These are phyloP conservation scores for Tulasnella sp. DNA, from an alignment of 768 basidiomycete species.

Conservation along the genomic window DNA sequence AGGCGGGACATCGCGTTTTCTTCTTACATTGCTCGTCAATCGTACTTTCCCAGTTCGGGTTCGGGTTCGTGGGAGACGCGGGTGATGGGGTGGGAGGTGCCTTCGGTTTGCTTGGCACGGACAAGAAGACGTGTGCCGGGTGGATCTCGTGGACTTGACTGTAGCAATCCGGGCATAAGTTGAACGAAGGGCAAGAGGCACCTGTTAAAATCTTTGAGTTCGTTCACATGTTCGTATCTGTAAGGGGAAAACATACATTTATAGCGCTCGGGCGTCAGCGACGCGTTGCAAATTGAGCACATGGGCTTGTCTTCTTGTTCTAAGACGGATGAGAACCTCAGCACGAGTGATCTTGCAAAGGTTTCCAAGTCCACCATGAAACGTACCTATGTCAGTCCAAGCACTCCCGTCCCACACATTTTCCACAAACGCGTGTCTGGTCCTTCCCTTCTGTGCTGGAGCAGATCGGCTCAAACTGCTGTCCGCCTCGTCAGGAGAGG, in stretches of 20 bases:
- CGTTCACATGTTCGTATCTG: not conserved
- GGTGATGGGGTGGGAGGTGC: conserved; percentile 4
- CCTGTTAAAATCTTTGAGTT: conserved; percentile 32
- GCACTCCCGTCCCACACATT: conserved; percentile 72
- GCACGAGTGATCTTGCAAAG: not conserved
- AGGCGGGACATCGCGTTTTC: not conserved
- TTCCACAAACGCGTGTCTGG: conserved; percentile 82
- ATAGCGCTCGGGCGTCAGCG: conserved; percentile 62
- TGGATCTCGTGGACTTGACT: too few species aligned
- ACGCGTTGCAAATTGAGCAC: conserved; percentile 78
- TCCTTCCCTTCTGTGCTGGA: conserved; percentile 66
- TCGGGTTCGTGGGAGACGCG: conserved; percentile 1
- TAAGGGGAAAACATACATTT: conserved; percentile 51
- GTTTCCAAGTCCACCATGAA: not conserved
- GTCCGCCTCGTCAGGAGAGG: conserved; percentile 13
- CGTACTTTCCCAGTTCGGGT: not conserved
- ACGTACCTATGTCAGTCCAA: conserved; percentile 82
- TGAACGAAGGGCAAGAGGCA: conserved; percentile 70
- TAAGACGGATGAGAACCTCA: conserved; percentile 29
- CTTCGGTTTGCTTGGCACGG: too few species aligned
- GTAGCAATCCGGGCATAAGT: too few species aligned
- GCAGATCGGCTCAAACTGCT: conserved; percentile 34
- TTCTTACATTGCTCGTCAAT: conserved; percentile 31
- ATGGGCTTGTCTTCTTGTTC: conserved; percentile 71
- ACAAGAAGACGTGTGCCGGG: too few species aligned